A percentile compares a stretch with the other conserved stretches of the same genome.
Conservation (phyloP, 2,329 filamentous ascomycete genomes). For the Arthrobotrys pseudoclavata region DNA sequence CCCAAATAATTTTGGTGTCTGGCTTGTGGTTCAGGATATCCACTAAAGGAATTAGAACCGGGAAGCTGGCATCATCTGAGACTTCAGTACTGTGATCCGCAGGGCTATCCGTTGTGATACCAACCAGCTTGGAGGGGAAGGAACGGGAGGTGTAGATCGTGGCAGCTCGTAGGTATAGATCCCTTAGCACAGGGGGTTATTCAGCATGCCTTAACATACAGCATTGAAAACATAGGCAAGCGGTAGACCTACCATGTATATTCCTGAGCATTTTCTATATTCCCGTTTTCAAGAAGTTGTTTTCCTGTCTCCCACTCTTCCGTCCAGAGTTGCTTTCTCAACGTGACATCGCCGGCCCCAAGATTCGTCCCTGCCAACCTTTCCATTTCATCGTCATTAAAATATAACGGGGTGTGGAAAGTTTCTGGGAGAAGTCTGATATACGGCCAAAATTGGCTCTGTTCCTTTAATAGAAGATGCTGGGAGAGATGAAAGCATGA, state of each 20-base stretch:
- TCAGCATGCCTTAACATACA: constrained; percentile 19
- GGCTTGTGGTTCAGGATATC: constrained; percentile 70
- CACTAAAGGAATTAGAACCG: constrained; percentile 70
- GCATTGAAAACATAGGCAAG: neutral
- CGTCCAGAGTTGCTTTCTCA: constrained; percentile 65
- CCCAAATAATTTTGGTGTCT: constrained; percentile 69
- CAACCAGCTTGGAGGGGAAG: constrained; percentile 67
- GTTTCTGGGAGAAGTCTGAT: constrained; percentile 60
- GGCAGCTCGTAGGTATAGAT: constrained; percentile 70
- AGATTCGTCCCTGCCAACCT: constrained; percentile 63
- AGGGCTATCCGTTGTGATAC: constrained; percentile 40
- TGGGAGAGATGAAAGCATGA: constrained; percentile 55
- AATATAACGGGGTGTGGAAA: constrained; percentile 63
- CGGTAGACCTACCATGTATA: constrained; percentile 66
- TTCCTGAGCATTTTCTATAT: constrained; percentile 63
- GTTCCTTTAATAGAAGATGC: constrained; percentile 40
- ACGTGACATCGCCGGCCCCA: constrained; percentile 58
- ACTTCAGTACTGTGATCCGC: neutral
- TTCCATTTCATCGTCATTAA: constrained; percentile 59
- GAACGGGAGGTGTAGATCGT: constrained; percentile 70
- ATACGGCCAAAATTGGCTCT: constrained; percentile 62
- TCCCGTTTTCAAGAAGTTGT: constrained; percentile 63
- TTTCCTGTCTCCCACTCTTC: constrained; percentile 65
- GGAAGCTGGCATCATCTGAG: constrained; percentile 46
- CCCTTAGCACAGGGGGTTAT: constrained; percentile 64